phyloP scores from a whole-genome alignment of 176 grass and related monocot genomes.

The Panicum miliaceum region DNA sequence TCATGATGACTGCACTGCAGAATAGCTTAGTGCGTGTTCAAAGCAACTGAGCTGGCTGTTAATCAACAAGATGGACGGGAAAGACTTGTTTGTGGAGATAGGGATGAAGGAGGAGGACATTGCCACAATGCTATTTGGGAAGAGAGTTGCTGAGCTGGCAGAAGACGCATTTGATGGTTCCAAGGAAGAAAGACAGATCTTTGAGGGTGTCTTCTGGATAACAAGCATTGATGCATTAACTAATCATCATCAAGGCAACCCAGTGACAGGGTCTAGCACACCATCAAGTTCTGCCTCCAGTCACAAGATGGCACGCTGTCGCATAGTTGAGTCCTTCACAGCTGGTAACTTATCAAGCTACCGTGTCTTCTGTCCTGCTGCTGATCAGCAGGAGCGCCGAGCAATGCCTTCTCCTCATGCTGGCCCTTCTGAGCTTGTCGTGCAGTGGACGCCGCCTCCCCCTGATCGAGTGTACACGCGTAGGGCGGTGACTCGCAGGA shows the following conservation, averaged over 20 bases:
- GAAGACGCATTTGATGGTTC: slow-evolving; percentile 61
- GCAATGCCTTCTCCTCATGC: slow-evolving; percentile 26
- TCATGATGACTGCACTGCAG: neutral
- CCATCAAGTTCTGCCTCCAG: slow-evolving; percentile 22
- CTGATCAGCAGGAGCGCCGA: neutral
- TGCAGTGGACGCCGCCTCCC: slow-evolving; percentile 49
- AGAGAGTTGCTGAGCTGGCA: slow-evolving; percentile 47
- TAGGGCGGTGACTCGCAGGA: slow-evolving; percentile 27
- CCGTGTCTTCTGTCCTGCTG: slow-evolving; percentile 38
- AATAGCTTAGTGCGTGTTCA: neutral
- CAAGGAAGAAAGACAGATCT: slow-evolving; percentile 51
- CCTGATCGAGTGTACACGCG: slow-evolving; percentile 45
- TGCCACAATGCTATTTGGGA: slow-evolving; percentile 63
- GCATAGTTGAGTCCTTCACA: slow-evolving; percentile 71
- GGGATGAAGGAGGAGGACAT: slow-evolving; percentile 78
- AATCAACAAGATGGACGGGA: slow-evolving; percentile 54
- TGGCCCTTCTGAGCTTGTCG: slow-evolving; percentile 3
- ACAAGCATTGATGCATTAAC: neutral
- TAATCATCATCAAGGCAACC: neutral
- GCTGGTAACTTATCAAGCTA: slow-evolving; percentile 71
- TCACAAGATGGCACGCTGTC: slow-evolving; percentile 22
- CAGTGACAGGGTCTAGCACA: neutral
- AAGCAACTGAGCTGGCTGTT: neutral
- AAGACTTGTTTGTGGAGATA: slow-evolving; percentile 46
- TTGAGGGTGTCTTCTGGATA: slow-evolving; percentile 51